Evolutionary conservation across 1,284 basidiomycete species (phyloP).

Genomic region (Anthracocystis walkeri): DNA sequence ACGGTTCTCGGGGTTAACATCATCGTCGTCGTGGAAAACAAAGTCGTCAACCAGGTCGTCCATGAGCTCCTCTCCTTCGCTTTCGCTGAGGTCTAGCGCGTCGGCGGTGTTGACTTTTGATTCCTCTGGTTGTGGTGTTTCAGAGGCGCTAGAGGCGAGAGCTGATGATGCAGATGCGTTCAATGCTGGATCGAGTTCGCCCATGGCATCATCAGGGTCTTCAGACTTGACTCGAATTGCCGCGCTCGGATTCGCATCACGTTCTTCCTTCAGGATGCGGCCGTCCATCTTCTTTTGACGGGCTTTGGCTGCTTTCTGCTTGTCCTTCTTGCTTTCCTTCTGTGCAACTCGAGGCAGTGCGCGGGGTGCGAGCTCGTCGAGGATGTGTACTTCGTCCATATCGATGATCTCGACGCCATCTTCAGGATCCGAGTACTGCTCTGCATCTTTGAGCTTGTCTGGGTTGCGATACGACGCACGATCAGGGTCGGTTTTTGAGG

Average conservation of each 20-base stretch:
- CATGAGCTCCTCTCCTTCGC: slow-evolving; percentile 85
- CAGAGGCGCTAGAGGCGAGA: slow-evolving; percentile 23
- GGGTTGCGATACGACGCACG: slow-evolving; percentile 49
- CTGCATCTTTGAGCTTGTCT: slow-evolving; percentile 52
- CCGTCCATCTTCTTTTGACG: slow-evolving; percentile 71
- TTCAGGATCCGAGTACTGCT: slow-evolving; percentile 51
- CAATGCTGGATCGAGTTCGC: slow-evolving; percentile 10
- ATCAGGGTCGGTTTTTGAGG: slow-evolving; percentile 39
- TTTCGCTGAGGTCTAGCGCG: slow-evolving; percentile 83
- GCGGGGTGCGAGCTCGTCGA: slow-evolving; percentile 91
- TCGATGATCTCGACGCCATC: slow-evolving; percentile 74
- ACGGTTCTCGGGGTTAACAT: slow-evolving; percentile 72
- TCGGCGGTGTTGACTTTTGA: slow-evolving; percentile 76
- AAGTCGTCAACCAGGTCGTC: slow-evolving; percentile 89
- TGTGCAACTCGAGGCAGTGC: slow-evolving; percentile 74
- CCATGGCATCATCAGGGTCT: slow-evolving; percentile 42
- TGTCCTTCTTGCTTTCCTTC: slow-evolving; percentile 61
- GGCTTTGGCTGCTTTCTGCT: slow-evolving; percentile 67
- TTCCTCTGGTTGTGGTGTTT: slow-evolving; percentile 29
- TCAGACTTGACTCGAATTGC: slow-evolving; percentile 47
- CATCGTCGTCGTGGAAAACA: slow-evolving; percentile 60
- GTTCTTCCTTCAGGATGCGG: slow-evolving; percentile 28
- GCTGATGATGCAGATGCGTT: slow-evolving; percentile 3
- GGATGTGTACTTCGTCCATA: slow-evolving; percentile 81
- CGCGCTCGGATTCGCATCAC: slow-evolving; percentile 10